A percentile compares a stretch with the other conserved stretches of the same genome.
phyloP scores from a whole-genome alignment of 495 filamentous ascomycete genomes.

The Aspergillus sclerotiicarbonarius region DNA sequence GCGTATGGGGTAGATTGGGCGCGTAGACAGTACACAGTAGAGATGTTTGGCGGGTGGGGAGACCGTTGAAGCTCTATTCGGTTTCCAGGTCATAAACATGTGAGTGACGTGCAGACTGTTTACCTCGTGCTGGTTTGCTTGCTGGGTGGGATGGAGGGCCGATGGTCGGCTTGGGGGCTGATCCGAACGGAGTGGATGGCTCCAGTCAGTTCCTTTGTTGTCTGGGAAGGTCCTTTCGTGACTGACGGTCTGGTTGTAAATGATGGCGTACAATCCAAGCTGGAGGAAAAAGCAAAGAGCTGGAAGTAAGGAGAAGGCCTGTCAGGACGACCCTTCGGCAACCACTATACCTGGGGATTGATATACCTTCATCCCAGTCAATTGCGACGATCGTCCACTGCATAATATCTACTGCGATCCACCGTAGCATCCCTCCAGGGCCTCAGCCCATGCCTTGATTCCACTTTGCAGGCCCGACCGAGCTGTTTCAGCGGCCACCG shows the following conservation, averaged over 20 bases:
- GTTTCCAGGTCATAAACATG: neutral
- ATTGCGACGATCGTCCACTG: no score
- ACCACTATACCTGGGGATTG: no score
- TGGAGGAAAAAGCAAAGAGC: no score
- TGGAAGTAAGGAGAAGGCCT: no score
- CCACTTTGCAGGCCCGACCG: neutral
- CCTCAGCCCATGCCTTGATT: neutral
- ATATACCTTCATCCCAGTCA: no score
- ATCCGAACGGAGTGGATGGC: no score
- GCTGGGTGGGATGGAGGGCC: neutral
- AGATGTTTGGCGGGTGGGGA: conserved; percentile 2
- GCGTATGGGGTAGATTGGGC: neutral
- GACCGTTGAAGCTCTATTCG: conserved; percentile 2
- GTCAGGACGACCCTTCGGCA: no score
- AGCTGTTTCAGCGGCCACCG: neutral
- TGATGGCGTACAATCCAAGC: no score
- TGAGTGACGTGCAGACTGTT: conserved; percentile 3
- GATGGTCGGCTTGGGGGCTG: neutral
- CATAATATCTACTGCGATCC: neutral
- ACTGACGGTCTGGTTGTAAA: no score
- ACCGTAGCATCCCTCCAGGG: neutral
- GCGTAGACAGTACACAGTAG: neutral
- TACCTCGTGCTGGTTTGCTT: neutral
- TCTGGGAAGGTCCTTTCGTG: no score
- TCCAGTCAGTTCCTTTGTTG: no score